Conservation (phyloP, 495 filamentous ascomycete genomes). For the Penicillium cataractarum region DNA sequence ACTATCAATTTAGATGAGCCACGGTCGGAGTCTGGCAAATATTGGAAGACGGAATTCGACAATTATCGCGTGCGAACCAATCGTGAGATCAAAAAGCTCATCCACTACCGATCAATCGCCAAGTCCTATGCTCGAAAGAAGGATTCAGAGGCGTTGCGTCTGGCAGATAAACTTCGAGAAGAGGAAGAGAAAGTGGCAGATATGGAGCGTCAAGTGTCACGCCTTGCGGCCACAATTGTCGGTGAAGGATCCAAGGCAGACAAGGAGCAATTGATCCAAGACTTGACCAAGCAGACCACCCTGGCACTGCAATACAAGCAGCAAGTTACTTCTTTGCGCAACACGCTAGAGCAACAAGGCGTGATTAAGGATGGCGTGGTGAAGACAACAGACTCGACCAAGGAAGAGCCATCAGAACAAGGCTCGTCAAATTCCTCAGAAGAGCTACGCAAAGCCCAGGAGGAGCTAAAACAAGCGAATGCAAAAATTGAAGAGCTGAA, state of each 20-base stretch:
- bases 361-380: slow-evolving; percentile 46
- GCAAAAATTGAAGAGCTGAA: slow-evolving; percentile 65
- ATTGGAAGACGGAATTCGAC: slow-evolving; percentile 92
- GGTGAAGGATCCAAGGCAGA: slow-evolving; percentile 48
- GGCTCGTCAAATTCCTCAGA: slow-evolving; percentile 45
- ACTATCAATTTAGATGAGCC: slow-evolving; percentile 81
- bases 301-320: slow-evolving; percentile 69
- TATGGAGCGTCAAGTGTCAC: slow-evolving; percentile 60
- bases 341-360: slow-evolving; percentile 51
- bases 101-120: slow-evolving; percentile 79
- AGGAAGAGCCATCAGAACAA: slow-evolving; percentile 49
- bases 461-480: slow-evolving; percentile 59
- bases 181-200: slow-evolving; percentile 58
- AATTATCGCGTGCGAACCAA: slow-evolving; percentile 80
- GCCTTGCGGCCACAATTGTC: slow-evolving; percentile 60
- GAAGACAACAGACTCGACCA: slow-evolving; percentile 46
- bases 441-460: slow-evolving; percentile 44
- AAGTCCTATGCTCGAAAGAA: slow-evolving; percentile 91
- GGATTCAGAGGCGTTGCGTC: slow-evolving; percentile 74
- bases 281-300: slow-evolving; percentile 67
- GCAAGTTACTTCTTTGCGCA: slow-evolving; percentile 65
- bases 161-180: slow-evolving; percentile 71
- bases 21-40: slow-evolving; percentile 81
- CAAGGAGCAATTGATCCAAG: slow-evolving; percentile 55
- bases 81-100: slow-evolving; percentile 74